Conservation (phyloP, 192 early-diverging fungal species). For the Spizellomyces punctatus region DNA sequence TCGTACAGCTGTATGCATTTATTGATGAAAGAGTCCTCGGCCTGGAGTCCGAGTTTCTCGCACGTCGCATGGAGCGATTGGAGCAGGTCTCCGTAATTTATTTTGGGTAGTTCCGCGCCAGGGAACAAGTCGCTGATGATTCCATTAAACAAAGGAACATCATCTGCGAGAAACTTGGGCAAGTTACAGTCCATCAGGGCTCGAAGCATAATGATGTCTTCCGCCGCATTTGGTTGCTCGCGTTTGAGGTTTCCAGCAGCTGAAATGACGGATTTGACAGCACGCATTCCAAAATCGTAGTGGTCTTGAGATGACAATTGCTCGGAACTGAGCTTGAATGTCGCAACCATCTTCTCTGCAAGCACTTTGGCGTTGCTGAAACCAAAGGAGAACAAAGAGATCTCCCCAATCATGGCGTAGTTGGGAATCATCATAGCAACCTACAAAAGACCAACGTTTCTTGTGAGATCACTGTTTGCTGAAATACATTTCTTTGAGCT, state of each 20-base stretch:
- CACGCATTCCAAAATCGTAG: conserved; percentile 67
- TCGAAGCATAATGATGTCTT: conserved; percentile 61
- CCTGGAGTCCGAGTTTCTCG: conserved; percentile 50
- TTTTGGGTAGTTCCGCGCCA: conserved; percentile 57
- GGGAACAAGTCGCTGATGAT: conserved; percentile 65
- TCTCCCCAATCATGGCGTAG: conserved; percentile 70
- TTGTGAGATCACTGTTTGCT: neutral
- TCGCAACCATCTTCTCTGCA: conserved; percentile 67
- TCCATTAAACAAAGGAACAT: conserved; percentile 64
- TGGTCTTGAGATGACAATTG: conserved; percentile 67
- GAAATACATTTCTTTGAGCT: neutral
- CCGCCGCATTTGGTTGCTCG: conserved; percentile 54
- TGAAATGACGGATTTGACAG: conserved; percentile 67
- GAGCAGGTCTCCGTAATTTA: conserved; percentile 61
- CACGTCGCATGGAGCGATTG: conserved; percentile 49
- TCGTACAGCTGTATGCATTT: conserved; percentile 70
- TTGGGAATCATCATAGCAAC: conserved; percentile 68
- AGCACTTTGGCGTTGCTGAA: conserved; percentile 61
- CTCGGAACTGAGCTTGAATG: conserved; percentile 63
- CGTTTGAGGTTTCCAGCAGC: conserved; percentile 62
- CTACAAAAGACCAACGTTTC: neutral
- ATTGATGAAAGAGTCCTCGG: conserved; percentile 55
- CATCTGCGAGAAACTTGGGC: conserved; percentile 63
- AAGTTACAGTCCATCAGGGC: conserved; percentile 62
- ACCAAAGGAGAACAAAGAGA: conserved; percentile 62